A percentile compares a stretch with the other conserved stretches of the same genome.
Conservation (phyloP, 371 early-diverging fungal genomes). For the Syncephalis fuscata region DNA sequence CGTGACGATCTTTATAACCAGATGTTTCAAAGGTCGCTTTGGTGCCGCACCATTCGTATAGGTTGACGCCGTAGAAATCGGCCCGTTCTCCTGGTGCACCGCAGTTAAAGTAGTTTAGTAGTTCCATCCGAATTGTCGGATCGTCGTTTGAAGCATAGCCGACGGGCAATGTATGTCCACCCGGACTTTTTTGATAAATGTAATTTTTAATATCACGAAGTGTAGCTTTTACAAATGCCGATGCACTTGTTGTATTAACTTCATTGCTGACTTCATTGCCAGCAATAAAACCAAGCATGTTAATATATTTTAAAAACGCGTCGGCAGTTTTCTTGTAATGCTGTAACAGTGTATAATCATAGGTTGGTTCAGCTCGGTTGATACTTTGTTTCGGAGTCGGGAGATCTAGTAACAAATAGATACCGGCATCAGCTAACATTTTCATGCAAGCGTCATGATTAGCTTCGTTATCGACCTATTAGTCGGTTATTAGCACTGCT, state of each 20-base stretch:
- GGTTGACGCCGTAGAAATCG: constrained; percentile 61
- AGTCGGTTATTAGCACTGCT: background rate
- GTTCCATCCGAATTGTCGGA: constrained; percentile 39
- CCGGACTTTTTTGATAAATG: constrained; percentile 16
- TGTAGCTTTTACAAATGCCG: constrained; percentile 55
- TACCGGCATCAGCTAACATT: constrained; percentile 38
- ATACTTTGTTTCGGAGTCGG: constrained; percentile 39
- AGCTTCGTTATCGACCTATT: constrained; percentile 31
- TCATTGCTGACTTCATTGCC: constrained; percentile 72
- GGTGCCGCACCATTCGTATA: constrained; percentile 47
- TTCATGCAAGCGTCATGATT: constrained; percentile 66
- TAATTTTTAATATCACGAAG: constrained; percentile 54
- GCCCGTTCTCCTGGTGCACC: constrained; percentile 37
- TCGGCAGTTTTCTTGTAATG: constrained; percentile 39
- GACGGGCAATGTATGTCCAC: constrained; percentile 36
- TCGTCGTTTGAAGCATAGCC: constrained; percentile 74
- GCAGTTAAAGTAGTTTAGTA: constrained; percentile 56
- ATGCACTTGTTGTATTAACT: constrained; percentile 38
- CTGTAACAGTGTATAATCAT: constrained; percentile 30
- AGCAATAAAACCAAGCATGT: constrained; percentile 54
- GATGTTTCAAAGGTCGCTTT: constrained; percentile 26
- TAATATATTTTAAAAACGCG: constrained; percentile 42
- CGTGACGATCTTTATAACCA: constrained; percentile 36
- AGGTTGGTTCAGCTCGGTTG: constrained; percentile 47
- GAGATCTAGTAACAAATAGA: constrained; percentile 56